These are phyloP conservation scores for Puccinia polysora DNA, from an alignment of 1,284 basidiomycete species.

Conservation along the genomic window DNA sequence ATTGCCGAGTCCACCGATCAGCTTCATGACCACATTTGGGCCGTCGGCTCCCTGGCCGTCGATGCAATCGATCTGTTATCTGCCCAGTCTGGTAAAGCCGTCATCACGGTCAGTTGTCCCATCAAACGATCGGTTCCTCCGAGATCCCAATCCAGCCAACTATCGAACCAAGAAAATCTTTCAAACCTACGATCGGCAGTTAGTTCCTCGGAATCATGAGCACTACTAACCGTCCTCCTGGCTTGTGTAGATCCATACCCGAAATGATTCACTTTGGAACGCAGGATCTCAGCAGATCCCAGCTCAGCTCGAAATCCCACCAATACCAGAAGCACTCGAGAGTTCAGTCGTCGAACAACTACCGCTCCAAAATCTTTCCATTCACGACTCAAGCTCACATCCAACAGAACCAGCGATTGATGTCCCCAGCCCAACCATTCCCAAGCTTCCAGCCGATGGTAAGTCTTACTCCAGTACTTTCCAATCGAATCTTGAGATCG, in stretches of 20 bases:
- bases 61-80: background rate
- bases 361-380: background rate
- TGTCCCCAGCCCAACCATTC: background rate
- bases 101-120: slow-evolving; percentile 15
- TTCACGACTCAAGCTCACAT: background rate
- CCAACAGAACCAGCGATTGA: background rate
- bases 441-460: slow-evolving; percentile 19
- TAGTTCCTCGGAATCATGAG: too few relatives aligned
- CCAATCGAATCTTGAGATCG: background rate
- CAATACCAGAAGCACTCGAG: background rate
- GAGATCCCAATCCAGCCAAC: too few relatives aligned
- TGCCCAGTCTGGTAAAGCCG: slow-evolving; percentile 10
- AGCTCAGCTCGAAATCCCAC: background rate
- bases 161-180: too few relatives aligned
- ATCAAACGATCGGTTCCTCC: background rate
- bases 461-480: background rate
- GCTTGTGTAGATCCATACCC: slow-evolving; percentile 12
- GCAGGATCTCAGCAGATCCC: background rate
- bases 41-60: slow-evolving; percentile 18
- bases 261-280: slow-evolving; percentile 34
- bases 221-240: background rate
- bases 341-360: background rate
- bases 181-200: too few relatives aligned
- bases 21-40: slow-evolving; percentile 22
- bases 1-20: background rate